A percentile compares a stretch with the other conserved stretches of the same genome.
phyloP scores from a whole-genome alignment of 108 stramenopile species.

The Cylindrotheca closterium region DNA sequence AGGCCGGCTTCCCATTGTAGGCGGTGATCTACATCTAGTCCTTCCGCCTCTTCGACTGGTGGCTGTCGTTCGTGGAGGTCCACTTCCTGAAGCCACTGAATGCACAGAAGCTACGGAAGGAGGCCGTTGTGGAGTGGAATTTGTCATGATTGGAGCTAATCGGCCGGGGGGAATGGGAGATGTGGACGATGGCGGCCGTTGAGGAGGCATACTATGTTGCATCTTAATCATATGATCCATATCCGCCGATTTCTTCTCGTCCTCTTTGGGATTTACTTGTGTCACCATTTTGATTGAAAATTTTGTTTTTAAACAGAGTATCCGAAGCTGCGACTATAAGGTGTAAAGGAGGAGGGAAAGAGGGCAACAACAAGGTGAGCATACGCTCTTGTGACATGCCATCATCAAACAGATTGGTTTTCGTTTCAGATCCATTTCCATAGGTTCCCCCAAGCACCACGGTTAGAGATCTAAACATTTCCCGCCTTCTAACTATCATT shows the following conservation, averaged over 20 bases:
- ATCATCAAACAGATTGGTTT: too few relatives aligned
- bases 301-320: too few relatives aligned
- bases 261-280: constrained; percentile 2
- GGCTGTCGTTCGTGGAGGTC: constrained; percentile 29
- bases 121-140: constrained; percentile 31
- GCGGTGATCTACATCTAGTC: constrained; percentile 46
- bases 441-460: too few relatives aligned
- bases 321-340: too few relatives aligned
- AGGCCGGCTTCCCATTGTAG: constrained; percentile 23
- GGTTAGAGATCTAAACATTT: too few relatives aligned
- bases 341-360: too few relatives aligned
- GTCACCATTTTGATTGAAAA: background rate
- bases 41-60: constrained; percentile 55
- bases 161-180: background rate
- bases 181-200: constrained; percentile 1
- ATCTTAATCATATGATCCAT: background rate
- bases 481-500: too few relatives aligned
- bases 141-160: constrained; percentile 14
- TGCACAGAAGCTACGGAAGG: constrained; percentile 35
- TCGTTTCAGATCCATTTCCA: too few relatives aligned
- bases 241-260: constrained; percentile 5
- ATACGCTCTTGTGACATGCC: too few relatives aligned
- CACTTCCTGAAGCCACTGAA: constrained; percentile 27
- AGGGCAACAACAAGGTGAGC: too few relatives aligned
- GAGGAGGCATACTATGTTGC: background rate